Conservation (phyloP, 108 stramenopile genomes). For the Conticribra guillardii region DNA sequence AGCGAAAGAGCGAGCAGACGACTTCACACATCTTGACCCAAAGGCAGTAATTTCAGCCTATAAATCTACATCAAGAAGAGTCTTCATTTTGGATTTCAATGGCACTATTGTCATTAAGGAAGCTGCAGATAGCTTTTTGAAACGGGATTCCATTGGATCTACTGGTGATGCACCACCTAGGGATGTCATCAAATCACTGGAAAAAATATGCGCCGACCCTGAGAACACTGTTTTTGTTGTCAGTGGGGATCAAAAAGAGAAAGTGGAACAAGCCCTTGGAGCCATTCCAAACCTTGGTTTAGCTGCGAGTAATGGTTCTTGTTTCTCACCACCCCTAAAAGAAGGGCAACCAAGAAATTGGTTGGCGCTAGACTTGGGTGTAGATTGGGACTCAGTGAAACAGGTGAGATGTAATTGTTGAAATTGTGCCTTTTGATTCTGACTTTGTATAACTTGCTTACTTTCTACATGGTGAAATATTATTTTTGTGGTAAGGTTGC, state of each 20-base stretch:
- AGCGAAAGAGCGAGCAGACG: slow-evolving; percentile 14
- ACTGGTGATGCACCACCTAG: slow-evolving; percentile 44
- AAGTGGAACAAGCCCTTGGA: slow-evolving; percentile 52
- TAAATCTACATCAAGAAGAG: slow-evolving; percentile 41
- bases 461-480: no score
- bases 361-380: slow-evolving; percentile 57
- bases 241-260: slow-evolving; percentile 42
- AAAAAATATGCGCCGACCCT: slow-evolving; percentile 50
- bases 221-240: slow-evolving; percentile 65
- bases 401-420: background rate
- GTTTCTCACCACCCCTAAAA: slow-evolving; percentile 45
- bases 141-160: slow-evolving; percentile 63
- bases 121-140: slow-evolving; percentile 66
- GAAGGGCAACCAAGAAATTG: slow-evolving; percentile 26
- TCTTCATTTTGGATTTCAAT: slow-evolving; percentile 81
- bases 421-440: background rate
- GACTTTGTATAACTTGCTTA: background rate
- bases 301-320: slow-evolving; percentile 66
- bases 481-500: no score
- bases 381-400: slow-evolving; percentile 59
- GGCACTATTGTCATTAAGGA: slow-evolving; percentile 79
- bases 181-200: slow-evolving; percentile 46
- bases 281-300: slow-evolving; percentile 50
- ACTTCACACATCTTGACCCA: slow-evolving; percentile 29
- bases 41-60: slow-evolving; percentile 50